Conservation (phyloP, 495 filamentous ascomycete species). For the Neurospora discreta region DNA sequence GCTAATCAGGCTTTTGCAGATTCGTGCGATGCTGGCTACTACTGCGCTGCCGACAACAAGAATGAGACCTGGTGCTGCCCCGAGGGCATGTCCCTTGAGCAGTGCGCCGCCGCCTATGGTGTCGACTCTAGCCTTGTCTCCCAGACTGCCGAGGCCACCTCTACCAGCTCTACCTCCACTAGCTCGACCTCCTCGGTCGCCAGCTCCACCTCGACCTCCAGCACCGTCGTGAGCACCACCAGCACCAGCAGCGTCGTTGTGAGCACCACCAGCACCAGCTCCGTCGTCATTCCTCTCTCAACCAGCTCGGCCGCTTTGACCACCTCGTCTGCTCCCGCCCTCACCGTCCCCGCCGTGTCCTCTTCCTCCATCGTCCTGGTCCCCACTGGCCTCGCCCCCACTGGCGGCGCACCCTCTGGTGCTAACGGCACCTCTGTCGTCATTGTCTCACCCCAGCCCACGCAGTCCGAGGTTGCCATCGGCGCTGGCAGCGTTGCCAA, state of each 20-base stretch:
- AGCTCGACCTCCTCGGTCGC: slow-evolving; percentile 9
- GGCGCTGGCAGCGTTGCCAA: slow-evolving; percentile 13
- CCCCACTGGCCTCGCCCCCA: not conserved
- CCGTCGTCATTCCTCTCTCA: not conserved
- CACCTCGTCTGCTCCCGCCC: slow-evolving; percentile 1
- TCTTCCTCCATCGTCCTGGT: not conserved
- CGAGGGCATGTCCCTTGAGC: slow-evolving; percentile 25
- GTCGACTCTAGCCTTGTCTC: slow-evolving; percentile 28
- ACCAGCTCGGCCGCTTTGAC: slow-evolving; percentile 5
- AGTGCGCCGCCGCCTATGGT: slow-evolving; percentile 31
- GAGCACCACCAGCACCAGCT: not conserved
- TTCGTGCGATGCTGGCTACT: slow-evolving; percentile 37
- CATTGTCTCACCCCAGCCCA: slow-evolving; percentile 2
- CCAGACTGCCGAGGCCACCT: slow-evolving; percentile 18
- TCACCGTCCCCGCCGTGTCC: not conserved
- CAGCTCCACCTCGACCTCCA: slow-evolving; percentile 6
- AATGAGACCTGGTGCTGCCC: slow-evolving; percentile 38
- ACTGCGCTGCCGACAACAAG: slow-evolving; percentile 30
- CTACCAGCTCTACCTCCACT: slow-evolving; percentile 10
- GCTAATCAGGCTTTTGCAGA: slow-evolving; percentile 18
- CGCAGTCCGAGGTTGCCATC: slow-evolving; percentile 4
- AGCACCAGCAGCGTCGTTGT: not conserved
- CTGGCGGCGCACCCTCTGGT: not conserved
- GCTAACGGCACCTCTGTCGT: not conserved
- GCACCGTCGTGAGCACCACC: not conserved